Percentiles rank a stretch among this genome's conserved stretches.
Evolutionary conservation across 1,139 yeast genomes (phyloP).

Genomic region (Pichia norvegensis): DNA sequence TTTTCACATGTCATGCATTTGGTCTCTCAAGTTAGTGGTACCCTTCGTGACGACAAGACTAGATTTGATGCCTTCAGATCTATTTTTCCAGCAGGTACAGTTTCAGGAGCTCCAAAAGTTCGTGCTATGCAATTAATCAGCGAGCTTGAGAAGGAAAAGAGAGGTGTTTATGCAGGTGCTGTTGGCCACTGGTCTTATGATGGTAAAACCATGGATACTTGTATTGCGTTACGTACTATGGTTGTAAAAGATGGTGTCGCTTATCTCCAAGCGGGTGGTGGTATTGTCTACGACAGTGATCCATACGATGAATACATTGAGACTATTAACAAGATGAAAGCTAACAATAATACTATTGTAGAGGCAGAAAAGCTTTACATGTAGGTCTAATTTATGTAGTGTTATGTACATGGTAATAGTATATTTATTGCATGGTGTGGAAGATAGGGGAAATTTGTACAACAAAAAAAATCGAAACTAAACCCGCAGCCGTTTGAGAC

Average conservation of each 20-base stretch:
- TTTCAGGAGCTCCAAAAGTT: conserved; percentile 96
- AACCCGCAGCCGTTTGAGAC: too few species aligned
- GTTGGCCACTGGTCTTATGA: conserved; percentile 99
- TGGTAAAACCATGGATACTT: conserved; percentile 88
- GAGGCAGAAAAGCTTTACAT: conserved; percentile 61
- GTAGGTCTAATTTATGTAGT: conserved; percentile 2
- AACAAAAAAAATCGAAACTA: too few species aligned
- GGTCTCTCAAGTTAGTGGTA: conserved; percentile 92
- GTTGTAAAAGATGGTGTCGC: conserved; percentile 86
- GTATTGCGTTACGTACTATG: conserved; percentile 96
- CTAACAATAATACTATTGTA: conserved; percentile 80
- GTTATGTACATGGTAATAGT: background rate
- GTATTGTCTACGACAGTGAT: conserved; percentile 91
- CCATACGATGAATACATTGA: conserved; percentile 92
- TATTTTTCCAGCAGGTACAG: conserved; percentile 98
- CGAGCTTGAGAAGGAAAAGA: conserved; percentile 80
- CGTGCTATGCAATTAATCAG: conserved; percentile 92
- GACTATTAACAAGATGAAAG: conserved; percentile 95
- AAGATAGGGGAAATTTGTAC: too few species aligned
- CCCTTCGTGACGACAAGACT: conserved; percentile 70
- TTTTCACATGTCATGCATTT: conserved; percentile 97
- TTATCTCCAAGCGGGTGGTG: conserved; percentile 97
- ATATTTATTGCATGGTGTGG: background rate
- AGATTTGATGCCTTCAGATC: conserved; percentile 96
- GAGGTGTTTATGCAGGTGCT: conserved; percentile 98